A percentile compares a stretch with the other conserved stretches of the same genome.
Conservation (phyloP, 2,329 filamentous ascomycete species). For the Gremmenia infestans region DNA sequence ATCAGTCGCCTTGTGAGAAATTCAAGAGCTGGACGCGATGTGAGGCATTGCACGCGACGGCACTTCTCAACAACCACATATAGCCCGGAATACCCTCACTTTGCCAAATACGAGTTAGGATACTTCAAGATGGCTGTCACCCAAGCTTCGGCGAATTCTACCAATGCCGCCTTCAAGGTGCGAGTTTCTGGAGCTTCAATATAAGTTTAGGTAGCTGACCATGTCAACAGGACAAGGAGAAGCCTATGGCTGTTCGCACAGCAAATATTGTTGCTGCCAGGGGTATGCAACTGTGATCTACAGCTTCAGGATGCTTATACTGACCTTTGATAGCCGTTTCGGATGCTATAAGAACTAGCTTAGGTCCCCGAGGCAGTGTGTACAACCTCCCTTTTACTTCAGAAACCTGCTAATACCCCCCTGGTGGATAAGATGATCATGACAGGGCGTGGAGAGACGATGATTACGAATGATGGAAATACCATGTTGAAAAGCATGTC, state of each 20-base stretch:
- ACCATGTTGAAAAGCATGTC: slow-evolving; percentile 99
- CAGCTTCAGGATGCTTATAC: slow-evolving; percentile 15
- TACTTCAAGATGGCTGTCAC: slow-evolving; percentile 41
- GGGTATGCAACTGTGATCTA: slow-evolving; percentile 51
- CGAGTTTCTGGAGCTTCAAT: slow-evolving; percentile 19
- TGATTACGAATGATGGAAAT: slow-evolving; percentile 99
- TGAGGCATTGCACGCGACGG: slow-evolving; percentile 16
- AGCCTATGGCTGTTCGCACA: slow-evolving; percentile 93
- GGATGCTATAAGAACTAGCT: slow-evolving; percentile 93
- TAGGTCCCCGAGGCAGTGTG: slow-evolving; percentile 78
- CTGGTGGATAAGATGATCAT: slow-evolving; percentile 56
- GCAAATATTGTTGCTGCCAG: slow-evolving; percentile 96
- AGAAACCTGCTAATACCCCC: slow-evolving; percentile 5
- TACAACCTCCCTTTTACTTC: background rate
- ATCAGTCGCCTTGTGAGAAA: slow-evolving; percentile 13
- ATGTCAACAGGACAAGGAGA: slow-evolving; percentile 73
- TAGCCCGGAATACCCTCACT: background rate
- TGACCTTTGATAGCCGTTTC: slow-evolving; percentile 65
- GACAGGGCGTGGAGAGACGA: slow-evolving; percentile 68
- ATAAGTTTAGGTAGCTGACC: slow-evolving; percentile 22
- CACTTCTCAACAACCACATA: slow-evolving; percentile 7
- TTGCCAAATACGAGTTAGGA: background rate
- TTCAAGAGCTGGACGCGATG: background rate
- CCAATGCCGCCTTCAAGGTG: slow-evolving; percentile 65
- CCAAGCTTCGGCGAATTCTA: slow-evolving; percentile 36